Evolutionary conservation across 176 grass and related monocot species (phyloP).

Genomic region (Eremochloa ophiuroides): DNA sequence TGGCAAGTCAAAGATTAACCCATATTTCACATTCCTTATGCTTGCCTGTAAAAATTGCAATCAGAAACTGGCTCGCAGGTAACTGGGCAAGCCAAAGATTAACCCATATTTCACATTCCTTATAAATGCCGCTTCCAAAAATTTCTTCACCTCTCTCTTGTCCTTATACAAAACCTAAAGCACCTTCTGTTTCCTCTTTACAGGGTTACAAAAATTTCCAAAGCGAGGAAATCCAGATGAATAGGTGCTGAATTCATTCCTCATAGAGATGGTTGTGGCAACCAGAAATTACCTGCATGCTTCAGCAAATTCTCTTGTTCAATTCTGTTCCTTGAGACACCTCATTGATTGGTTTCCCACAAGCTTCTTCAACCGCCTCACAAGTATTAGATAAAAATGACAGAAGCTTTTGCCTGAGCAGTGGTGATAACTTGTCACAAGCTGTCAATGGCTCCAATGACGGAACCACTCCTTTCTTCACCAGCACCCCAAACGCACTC

Average conservation of each 20-base stretch:
- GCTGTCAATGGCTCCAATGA: constrained; percentile 60
- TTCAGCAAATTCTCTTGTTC: constrained; percentile 34
- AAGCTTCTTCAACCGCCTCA: constrained; percentile 28
- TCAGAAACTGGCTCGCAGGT: neutral
- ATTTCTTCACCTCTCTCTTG: neutral
- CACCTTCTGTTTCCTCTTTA: neutral
- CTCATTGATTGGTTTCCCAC: neutral
- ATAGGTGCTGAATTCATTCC: neutral
- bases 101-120: neutral
- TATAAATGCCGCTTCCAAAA: constrained; percentile 5
- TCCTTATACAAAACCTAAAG: neutral
- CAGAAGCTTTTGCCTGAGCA: constrained; percentile 69
- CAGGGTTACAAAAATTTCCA: neutral
- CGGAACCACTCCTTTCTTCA: constrained; percentile 59
- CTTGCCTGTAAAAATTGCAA: constrained; percentile 11
- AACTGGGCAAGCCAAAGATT: neutral
- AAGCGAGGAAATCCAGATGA: neutral
- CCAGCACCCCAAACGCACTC: constrained; percentile 36
- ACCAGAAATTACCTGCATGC: neutral
- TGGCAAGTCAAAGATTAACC: neutral
- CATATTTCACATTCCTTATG: neutral
- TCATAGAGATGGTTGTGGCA: neutral
- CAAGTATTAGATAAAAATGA: constrained; percentile 30
- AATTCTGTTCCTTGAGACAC: constrained; percentile 20
- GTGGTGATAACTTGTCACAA: constrained; percentile 52